A percentile compares a stretch with the other conserved stretches of the same genome.
Conservation (phyloP, 1,284 basidiomycete genomes). For the Takashimella tepidaria region DNA sequence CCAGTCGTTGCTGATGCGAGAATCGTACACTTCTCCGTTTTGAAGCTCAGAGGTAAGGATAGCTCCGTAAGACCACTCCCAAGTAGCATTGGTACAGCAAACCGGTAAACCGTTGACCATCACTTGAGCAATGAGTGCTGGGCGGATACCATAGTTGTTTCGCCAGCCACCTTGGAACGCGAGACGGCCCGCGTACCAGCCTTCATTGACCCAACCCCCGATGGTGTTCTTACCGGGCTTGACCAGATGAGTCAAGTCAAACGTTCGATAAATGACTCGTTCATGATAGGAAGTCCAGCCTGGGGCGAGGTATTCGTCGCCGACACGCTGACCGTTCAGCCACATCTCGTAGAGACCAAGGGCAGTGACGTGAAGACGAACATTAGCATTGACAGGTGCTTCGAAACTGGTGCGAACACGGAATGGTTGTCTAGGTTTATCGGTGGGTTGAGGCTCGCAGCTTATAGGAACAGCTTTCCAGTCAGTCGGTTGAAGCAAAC, state of each 20-base stretch:
- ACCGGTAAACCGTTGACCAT: constrained; percentile 21
- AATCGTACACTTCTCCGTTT: constrained; percentile 33
- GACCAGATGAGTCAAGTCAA: constrained; percentile 25
- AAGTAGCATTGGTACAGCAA: constrained; percentile 16
- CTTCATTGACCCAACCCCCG: constrained; percentile 29
- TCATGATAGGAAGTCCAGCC: constrained; percentile 40
- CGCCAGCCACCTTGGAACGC: constrained; percentile 15
- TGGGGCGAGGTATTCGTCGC: constrained; percentile 36
- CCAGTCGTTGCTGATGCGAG: background rate
- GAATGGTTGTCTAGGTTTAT: constrained; percentile 29
- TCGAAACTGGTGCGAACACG: constrained; percentile 16
- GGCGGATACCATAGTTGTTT: constrained; percentile 28
- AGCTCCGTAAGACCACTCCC: constrained; percentile 21
- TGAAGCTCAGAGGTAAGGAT: constrained; percentile 30
- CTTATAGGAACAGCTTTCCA: constrained; percentile 25
- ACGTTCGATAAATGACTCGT: constrained; percentile 34
- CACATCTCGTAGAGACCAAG: constrained; percentile 34
- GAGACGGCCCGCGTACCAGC: constrained; percentile 35
- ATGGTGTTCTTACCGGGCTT: constrained; percentile 24
- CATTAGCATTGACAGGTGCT: constrained; percentile 6
- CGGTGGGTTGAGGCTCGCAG: constrained; percentile 5
- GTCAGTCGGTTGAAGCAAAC: constrained; percentile 17
- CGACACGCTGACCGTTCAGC: constrained; percentile 35
- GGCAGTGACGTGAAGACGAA: constrained; percentile 38
- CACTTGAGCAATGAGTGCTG: constrained; percentile 28